Percentiles rank a stretch among this genome's conserved stretches.
These are phyloP conservation scores for Annulohypoxylon nitens DNA, from an alignment of 495 filamentous ascomycete genomes.

Conservation along the genomic window DNA sequence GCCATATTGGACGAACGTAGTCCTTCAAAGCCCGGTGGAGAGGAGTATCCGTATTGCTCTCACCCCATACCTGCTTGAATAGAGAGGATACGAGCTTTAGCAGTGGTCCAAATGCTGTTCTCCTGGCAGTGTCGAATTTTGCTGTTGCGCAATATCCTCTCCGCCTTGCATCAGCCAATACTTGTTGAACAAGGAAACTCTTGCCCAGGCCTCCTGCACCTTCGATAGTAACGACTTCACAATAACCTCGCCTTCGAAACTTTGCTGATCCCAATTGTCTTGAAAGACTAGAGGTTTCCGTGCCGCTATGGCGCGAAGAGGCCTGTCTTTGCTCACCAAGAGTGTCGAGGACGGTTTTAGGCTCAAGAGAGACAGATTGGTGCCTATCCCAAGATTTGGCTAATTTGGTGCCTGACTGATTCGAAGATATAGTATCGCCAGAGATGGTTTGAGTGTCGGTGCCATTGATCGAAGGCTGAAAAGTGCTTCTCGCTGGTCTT, in stretches of 20 bases:
- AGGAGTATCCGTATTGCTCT: constrained; percentile 83
- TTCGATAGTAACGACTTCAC: constrained; percentile 82
- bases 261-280: constrained; percentile 66
- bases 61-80: constrained; percentile 91
- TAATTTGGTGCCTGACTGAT: constrained; percentile 51
- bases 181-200: constrained; percentile 81
- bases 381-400: constrained; percentile 56
- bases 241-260: constrained; percentile 73
- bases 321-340: constrained; percentile 47
- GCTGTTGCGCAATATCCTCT: constrained; percentile 84
- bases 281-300: constrained; percentile 57
- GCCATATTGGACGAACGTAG: constrained; percentile 82
- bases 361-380: constrained; percentile 54
- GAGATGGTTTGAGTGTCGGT: constrained; percentile 51
- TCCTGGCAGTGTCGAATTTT: constrained; percentile 85
- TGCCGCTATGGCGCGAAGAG: constrained; percentile 48
- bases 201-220: constrained; percentile 86
- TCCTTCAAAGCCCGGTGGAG: constrained; percentile 82
- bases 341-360: constrained; percentile 51
- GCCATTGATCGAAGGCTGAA: constrained; percentile 49
- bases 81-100: constrained; percentile 83
- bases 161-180: constrained; percentile 78
- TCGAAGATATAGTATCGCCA: constrained; percentile 54
- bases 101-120: constrained; percentile 85
- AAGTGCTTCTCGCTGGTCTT: constrained; percentile 56